Evolutionary conservation across 139 green algal species (phyloP).

Genomic region (Tetraselmis chui): DNA sequence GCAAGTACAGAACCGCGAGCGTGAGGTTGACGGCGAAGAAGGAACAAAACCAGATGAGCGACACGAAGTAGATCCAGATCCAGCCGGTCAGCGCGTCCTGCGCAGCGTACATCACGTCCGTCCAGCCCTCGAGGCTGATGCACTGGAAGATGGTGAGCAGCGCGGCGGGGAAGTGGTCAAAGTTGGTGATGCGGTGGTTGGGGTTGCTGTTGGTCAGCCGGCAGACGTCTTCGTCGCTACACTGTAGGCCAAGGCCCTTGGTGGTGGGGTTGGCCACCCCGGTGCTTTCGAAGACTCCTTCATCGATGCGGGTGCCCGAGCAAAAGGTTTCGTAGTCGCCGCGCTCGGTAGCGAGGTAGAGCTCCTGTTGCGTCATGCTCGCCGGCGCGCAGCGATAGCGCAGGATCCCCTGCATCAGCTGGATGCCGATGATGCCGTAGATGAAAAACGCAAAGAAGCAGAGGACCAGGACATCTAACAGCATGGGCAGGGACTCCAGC

Average conservation of each 20-base stretch:
- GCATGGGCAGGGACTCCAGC: conserved; percentile 55
- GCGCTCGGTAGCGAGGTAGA: too few species aligned
- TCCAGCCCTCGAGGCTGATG: conserved; percentile 55
- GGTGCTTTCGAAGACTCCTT: too few species aligned
- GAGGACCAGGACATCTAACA: conserved; percentile 62
- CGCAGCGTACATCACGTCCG: conserved; percentile 45
- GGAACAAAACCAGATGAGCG: conserved; percentile 60
- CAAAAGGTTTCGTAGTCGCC: too few species aligned
- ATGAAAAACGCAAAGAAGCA: conserved; percentile 63
- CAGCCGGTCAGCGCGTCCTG: conserved; percentile 23
- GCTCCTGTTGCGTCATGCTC: too few species aligned
- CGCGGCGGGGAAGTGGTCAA: conserved; percentile 42
- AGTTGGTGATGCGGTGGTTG: conserved; percentile 21
- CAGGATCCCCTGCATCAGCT: conserved; percentile 51
- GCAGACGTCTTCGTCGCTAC: too few species aligned
- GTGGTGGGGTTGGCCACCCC: neutral
- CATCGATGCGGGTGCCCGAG: too few species aligned
- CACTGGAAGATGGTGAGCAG: conserved; percentile 72
- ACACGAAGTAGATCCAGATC: conserved; percentile 57
- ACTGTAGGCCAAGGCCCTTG: too few species aligned
- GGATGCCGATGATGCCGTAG: conserved; percentile 62
- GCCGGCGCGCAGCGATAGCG: conserved; percentile 24
- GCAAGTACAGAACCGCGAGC: conserved; percentile 46
- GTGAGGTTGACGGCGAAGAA: conserved; percentile 73
- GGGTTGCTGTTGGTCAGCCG: conserved; percentile 20